Evolutionary conservation across 495 filamentous ascomycete species (phyloP).

Genomic region (Hypoxylon intermedium): DNA sequence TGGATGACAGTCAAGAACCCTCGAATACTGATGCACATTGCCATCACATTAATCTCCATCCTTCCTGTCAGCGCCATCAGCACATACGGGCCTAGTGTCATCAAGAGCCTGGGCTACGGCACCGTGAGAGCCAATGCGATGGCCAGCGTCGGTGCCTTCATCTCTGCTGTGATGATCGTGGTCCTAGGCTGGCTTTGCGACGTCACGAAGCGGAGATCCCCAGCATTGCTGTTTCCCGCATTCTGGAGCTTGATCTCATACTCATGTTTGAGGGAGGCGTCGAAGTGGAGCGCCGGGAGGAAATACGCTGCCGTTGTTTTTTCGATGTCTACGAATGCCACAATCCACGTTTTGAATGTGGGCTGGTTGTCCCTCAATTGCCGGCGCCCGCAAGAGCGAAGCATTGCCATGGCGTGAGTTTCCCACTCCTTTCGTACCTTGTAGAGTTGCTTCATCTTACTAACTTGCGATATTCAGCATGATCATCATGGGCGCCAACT

Average conservation of each 20-base stretch:
- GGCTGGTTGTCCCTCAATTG: conserved; percentile 59
- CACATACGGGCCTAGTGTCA: conserved; percentile 53
- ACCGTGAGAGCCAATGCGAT: conserved; percentile 58
- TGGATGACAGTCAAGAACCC: conserved; percentile 50
- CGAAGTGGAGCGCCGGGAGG: conserved; percentile 40
- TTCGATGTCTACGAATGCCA: conserved; percentile 62
- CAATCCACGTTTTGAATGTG: conserved; percentile 51
- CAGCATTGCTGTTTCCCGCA: conserved; percentile 49
- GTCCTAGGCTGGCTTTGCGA: conserved; percentile 53
- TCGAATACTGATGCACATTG: conserved; percentile 52
- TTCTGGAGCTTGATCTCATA: conserved; percentile 58
- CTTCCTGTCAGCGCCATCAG: conserved; percentile 51
- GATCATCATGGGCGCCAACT: conserved; percentile 63
- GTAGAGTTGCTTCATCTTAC: background rate
- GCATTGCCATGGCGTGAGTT: conserved; percentile 61
- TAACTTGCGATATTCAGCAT: conserved; percentile 42
- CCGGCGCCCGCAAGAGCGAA: conserved; percentile 54
- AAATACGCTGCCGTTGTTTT: conserved; percentile 56
- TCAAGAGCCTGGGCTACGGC: conserved; percentile 56
- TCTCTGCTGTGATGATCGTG: conserved; percentile 53
- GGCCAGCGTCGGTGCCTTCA: conserved; percentile 55
- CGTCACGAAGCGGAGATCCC: conserved; percentile 44
- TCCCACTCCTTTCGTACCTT: conserved; percentile 3
- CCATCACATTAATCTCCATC: conserved; percentile 50
- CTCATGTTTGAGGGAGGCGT: conserved; percentile 50